Evolutionary conservation across 2,329 filamentous ascomycete species (phyloP).

Genomic region (Clonostachys solani): DNA sequence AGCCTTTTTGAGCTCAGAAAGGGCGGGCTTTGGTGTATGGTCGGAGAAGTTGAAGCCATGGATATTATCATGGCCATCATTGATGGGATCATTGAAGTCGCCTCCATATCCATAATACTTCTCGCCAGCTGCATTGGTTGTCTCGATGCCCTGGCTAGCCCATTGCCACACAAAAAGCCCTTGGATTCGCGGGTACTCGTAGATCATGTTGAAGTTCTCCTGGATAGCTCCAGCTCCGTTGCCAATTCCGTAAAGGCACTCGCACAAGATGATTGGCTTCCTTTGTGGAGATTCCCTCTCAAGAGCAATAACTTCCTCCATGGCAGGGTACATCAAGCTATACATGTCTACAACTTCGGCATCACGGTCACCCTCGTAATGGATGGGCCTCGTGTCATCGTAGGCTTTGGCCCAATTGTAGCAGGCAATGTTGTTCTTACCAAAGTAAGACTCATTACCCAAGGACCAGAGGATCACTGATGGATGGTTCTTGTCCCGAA

Average conservation of each 20-base stretch:
- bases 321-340: conserved; percentile 59
- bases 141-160: conserved; percentile 47
- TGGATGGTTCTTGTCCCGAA: conserved; percentile 55
- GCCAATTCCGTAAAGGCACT: conserved; percentile 63
- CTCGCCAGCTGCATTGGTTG: conserved; percentile 32
- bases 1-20: conserved; percentile 49
- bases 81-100: conserved; percentile 56
- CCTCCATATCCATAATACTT: conserved; percentile 55
- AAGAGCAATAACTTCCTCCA: not conserved
- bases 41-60: conserved; percentile 38
- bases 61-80: conserved; percentile 56
- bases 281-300: not conserved
- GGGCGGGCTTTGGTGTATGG: conserved; percentile 44
- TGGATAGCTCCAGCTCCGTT: conserved; percentile 65
- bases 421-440: conserved; percentile 64
- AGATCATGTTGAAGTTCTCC: conserved; percentile 64
- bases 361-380: conserved; percentile 60
- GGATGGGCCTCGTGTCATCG: conserved; percentile 54
- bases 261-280: conserved; percentile 55
- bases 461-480: conserved; percentile 70
- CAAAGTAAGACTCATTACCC: conserved; percentile 70
- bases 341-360: conserved; percentile 59
- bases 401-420: conserved; percentile 55
- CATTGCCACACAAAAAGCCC: conserved; percentile 66
- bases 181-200: conserved; percentile 43